phyloP scores from a whole-genome alignment of 208 protist species.

The Trypanosoma platydactyli region DNA sequence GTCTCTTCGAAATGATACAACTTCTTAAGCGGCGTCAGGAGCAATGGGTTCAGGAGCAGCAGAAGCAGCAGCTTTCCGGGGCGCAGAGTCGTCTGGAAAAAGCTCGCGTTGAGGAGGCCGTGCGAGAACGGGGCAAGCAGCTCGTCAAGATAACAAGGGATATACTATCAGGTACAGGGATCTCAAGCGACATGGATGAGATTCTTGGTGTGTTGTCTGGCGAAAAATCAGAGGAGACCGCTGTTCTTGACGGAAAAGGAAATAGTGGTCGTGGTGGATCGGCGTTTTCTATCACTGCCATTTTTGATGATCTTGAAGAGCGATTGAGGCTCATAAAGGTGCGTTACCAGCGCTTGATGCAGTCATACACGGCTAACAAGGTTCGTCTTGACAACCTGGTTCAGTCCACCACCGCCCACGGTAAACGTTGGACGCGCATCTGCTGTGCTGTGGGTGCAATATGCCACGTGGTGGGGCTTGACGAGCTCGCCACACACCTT shows the following conservation, averaged over 20 bases:
- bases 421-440: slow-evolving; percentile 31
- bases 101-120: slow-evolving; percentile 45
- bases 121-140: slow-evolving; percentile 37
- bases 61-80: slow-evolving; percentile 47
- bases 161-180: slow-evolving; percentile 21
- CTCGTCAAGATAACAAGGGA: slow-evolving; percentile 46
- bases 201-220: slow-evolving; percentile 10
- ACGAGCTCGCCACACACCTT: slow-evolving; percentile 13
- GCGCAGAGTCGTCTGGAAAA: slow-evolving; percentile 44
- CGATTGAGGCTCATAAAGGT: slow-evolving; percentile 55
- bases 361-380: slow-evolving; percentile 36
- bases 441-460: slow-evolving; percentile 25
- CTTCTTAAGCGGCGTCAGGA: slow-evolving; percentile 55
- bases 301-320: slow-evolving; percentile 59
- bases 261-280: slow-evolving; percentile 20
- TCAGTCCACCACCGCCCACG: slow-evolving; percentile 35
- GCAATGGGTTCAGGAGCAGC: slow-evolving; percentile 48
- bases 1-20: slow-evolving; percentile 66
- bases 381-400: slow-evolving; percentile 46
- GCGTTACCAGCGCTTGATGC: slow-evolving; percentile 37
- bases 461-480: slow-evolving; percentile 30
- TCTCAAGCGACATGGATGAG: slow-evolving; percentile 20
- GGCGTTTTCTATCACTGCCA: slow-evolving; percentile 5
- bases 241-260: background rate
- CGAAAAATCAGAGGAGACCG: slow-evolving; percentile 5